Evolutionary conservation across 2,329 filamentous ascomycete species (phyloP), one percentile per base, ranked within the genome.

Genomic region (Alternaria triticina): DNA sequence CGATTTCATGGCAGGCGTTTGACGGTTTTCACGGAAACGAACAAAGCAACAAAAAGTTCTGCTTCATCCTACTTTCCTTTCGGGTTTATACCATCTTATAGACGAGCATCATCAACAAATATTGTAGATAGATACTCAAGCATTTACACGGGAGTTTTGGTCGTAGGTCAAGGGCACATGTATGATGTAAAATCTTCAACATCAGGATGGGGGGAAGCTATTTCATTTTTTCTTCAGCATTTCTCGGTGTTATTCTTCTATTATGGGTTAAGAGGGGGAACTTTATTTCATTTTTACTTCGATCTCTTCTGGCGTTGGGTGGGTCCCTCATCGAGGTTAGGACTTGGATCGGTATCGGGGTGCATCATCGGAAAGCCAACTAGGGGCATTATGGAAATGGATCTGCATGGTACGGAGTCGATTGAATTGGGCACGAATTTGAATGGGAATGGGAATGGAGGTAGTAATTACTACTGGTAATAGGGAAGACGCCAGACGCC

Each of bases 221-320:
- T 78, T 79, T 78, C 69, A 69, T 68, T 77, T 79, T 78, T 77
- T 70, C 64, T 22, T 52, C 49, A 57, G 54, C 62, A 33, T 25
- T 25, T 61, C 63, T 49, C 57, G 57, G 52, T 43, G 40, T 57
- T 52, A 47, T 49, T 47, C 2, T 52, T 33, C 25, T 36, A 17
- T 9, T 27, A 28, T 28, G 20, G 25, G 15, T 10, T n/a, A 23
- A 52, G 49, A 50, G 28, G 61, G 50, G 56, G 50, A 62, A 36
- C 54, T 54, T 62, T 65, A 54, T 59, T 62, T 64, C 58, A 59
- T 45, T 64, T 64, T 57, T 59, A 50, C 17, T 59, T 55, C 33
- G 58, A 46, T 58, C 30, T 50, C 23, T 58, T 62, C 67, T 59
- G 51, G 56, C 30, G 33, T 49, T 47, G 49, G 33, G 40, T 62